Evolutionary conservation across 1,284 basidiomycete species (phyloP).

Genomic region (Coniferiporia weirii): DNA sequence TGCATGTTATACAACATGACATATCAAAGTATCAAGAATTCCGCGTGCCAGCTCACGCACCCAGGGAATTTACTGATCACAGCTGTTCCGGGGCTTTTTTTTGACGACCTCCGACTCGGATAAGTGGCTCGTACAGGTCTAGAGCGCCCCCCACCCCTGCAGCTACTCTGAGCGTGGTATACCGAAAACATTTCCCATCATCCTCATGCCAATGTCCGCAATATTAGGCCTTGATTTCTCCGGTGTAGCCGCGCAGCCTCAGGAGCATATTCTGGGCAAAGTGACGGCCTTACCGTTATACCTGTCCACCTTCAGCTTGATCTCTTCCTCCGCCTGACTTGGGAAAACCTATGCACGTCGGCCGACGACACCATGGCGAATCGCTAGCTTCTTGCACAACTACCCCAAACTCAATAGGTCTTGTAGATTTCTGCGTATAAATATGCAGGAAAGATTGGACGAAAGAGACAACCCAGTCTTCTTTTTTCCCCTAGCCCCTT

Average conservation of each 20-base stretch:
- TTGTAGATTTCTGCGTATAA: background rate
- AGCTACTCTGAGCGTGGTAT: background rate
- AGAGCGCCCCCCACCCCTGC: too few relatives aligned
- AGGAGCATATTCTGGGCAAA: too few relatives aligned
- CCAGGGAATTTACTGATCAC: background rate
- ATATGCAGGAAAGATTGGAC: background rate
- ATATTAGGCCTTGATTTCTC: background rate
- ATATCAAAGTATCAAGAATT: background rate
- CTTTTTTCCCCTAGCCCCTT: too few relatives aligned
- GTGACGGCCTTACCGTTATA: background rate
- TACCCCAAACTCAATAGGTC: background rate
- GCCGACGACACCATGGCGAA: background rate
- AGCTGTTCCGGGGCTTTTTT: background rate
- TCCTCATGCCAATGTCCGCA: background rate
- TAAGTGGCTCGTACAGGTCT: background rate
- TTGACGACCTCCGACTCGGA: background rate
- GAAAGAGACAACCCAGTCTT: background rate
- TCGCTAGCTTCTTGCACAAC: background rate
- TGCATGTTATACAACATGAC: background rate
- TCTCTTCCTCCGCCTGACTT: background rate
- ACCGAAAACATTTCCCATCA: background rate
- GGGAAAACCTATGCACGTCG: background rate
- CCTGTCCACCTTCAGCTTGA: background rate
- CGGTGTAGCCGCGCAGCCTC: too few relatives aligned
- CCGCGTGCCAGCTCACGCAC: background rate